phyloP scores from a whole-genome alignment of 2,329 filamentous ascomycete genomes.

The Aspergillus chevalieri region DNA sequence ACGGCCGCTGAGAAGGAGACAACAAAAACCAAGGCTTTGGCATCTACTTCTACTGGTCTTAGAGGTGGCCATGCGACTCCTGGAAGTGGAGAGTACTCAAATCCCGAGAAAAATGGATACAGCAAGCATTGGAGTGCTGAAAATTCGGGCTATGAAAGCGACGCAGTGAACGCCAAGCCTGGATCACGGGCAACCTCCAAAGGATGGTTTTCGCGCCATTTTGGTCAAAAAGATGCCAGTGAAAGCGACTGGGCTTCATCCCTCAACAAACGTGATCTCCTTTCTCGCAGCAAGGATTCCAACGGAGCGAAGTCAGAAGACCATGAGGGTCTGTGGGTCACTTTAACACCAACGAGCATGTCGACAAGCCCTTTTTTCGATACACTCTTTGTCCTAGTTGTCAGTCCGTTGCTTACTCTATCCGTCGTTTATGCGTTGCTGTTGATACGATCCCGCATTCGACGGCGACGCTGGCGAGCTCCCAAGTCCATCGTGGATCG shows the following conservation, averaged over 20 bases:
- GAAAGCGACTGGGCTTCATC: slow-evolving; percentile 10
- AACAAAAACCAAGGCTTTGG: slow-evolving; percentile 30
- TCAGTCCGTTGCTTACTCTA: slow-evolving; percentile 86
- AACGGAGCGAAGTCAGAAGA: slow-evolving; percentile 34
- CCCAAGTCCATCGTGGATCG: slow-evolving; percentile 93
- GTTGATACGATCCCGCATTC: slow-evolving; percentile 79
- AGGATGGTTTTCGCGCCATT: slow-evolving; percentile 31
- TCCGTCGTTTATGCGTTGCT: slow-evolving; percentile 88
- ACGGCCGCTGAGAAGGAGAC: slow-evolving; percentile 17
- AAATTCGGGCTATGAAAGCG: slow-evolving; percentile 7
- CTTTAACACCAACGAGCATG: slow-evolving; percentile 79
- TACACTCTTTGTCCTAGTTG: slow-evolving; percentile 89
- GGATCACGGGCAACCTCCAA: slow-evolving; percentile 10
- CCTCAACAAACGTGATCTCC: neutral
- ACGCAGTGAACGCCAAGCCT: slow-evolving; percentile 6
- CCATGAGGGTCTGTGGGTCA: slow-evolving; percentile 89
- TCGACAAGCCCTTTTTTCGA: slow-evolving; percentile 92
- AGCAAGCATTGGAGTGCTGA: slow-evolving; percentile 11
- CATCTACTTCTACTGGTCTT: slow-evolving; percentile 32
- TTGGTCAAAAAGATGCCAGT: slow-evolving; percentile 22
- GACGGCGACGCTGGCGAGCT: slow-evolving; percentile 87
- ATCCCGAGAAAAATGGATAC: slow-evolving; percentile 30
- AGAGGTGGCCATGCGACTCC: slow-evolving; percentile 65
- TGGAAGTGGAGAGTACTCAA: slow-evolving; percentile 64
- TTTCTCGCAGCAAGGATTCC: neutral